Conservation (phyloP, 192 early-diverging fungal species). For the Mycoemilia scoparia region DNA sequence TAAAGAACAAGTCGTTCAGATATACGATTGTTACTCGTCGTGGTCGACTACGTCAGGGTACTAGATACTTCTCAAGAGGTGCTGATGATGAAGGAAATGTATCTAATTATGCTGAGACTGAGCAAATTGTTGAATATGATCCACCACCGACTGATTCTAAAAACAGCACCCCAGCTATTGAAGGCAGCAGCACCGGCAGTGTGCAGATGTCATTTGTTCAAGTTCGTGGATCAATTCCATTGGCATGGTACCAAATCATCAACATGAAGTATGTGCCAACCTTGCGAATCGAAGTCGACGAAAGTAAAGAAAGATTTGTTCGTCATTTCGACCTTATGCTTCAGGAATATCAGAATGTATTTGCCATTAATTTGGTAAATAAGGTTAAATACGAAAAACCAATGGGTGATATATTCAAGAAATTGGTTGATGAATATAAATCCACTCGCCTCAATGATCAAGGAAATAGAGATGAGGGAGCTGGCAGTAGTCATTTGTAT, state of each 20-base stretch:
- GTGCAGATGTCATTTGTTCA: slow-evolving; percentile 64
- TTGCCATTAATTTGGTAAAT: slow-evolving; percentile 88
- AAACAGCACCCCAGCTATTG: slow-evolving; percentile 4
- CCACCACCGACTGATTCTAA: slow-evolving; percentile 9
- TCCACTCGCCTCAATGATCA: slow-evolving; percentile 34
- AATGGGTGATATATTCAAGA: slow-evolving; percentile 63
- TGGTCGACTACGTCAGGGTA: slow-evolving; percentile 63
- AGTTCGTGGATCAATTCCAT: slow-evolving; percentile 85
- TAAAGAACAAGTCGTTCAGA: slow-evolving; percentile 53
- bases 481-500: too few species aligned
- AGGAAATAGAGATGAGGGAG: too few species aligned
- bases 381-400: slow-evolving; percentile 79
- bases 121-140: slow-evolving; percentile 67
- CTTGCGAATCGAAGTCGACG: slow-evolving; percentile 45
- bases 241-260: slow-evolving; percentile 84
- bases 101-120: slow-evolving; percentile 94
- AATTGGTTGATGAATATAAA: slow-evolving; percentile 37
- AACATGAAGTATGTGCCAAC: slow-evolving; percentile 85
- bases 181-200: too few species aligned
- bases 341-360: slow-evolving; percentile 55
- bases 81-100: slow-evolving; percentile 83
- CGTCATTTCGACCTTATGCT: slow-evolving; percentile 22
- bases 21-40: slow-evolving; percentile 71
- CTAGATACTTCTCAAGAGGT: slow-evolving; percentile 84
- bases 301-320: slow-evolving; percentile 16